phyloP scores from a whole-genome alignment of 495 filamentous ascomycete species.

The Saxophila tyrrhenica region DNA sequence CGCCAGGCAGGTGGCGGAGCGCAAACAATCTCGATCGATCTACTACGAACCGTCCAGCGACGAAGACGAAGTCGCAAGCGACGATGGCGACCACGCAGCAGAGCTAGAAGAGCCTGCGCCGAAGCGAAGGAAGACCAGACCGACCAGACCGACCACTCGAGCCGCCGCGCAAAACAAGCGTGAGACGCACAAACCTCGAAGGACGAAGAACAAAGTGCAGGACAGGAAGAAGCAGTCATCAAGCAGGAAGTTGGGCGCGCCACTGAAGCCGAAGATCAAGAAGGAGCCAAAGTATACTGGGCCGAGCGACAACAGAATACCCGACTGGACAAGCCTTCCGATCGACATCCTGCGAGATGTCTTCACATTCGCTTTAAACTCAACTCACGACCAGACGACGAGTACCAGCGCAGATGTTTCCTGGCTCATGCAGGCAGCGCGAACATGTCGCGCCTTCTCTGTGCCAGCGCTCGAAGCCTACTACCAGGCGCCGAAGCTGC shows the following conservation, averaged over 20 bases:
- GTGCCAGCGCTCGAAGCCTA: conserved; percentile 67
- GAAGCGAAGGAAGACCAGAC: conserved; percentile 2
- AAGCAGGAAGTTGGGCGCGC: conserved; percentile 1
- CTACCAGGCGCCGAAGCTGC: conserved; percentile 56
- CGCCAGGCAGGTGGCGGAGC: conserved; percentile 7
- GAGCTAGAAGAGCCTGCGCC: neutral
- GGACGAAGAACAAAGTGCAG: neutral
- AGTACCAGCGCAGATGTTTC: conserved; percentile 22
- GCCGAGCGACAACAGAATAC: conserved; percentile 37
- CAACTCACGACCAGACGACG: conserved; percentile 38
- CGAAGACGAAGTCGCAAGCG: conserved; percentile 5
- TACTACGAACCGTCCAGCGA: conserved; percentile 15
- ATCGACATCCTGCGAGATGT: conserved; percentile 61
- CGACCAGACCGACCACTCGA: conserved; percentile 1
- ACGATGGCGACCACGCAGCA: conserved; percentile 3
- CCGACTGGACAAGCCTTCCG: conserved; percentile 58
- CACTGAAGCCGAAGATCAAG: neutral
- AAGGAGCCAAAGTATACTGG: conserved; percentile 5
- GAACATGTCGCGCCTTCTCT: conserved; percentile 52
- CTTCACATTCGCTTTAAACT: conserved; percentile 53
- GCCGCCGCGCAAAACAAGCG: neutral
- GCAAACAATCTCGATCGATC: conserved; percentile 9
- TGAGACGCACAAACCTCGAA: neutral
- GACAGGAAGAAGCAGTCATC: neutral
- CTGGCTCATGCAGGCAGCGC: conserved; percentile 52